phyloP scores from a whole-genome alignment of 768 basidiomycete species.

The Rhizopogon rudus region DNA sequence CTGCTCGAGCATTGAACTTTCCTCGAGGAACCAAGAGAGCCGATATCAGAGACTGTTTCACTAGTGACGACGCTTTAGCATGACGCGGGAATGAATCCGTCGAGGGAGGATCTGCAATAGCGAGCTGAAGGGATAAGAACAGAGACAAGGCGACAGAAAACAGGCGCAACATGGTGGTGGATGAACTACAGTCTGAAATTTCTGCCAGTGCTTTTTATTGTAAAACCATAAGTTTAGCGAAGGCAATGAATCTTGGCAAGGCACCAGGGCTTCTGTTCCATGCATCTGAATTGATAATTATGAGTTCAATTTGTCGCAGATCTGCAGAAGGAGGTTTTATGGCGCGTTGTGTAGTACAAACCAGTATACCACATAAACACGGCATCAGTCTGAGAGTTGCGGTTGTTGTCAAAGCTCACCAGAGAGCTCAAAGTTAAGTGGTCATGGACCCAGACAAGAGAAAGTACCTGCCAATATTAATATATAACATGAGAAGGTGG shows the following conservation, averaged over 20 bases:
- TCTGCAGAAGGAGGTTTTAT: no score
- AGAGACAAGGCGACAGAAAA: neutral
- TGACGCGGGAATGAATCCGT: neutral
- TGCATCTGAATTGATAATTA: no score
- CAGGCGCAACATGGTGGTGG: neutral
- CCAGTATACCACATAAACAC: no score
- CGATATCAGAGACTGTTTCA: neutral
- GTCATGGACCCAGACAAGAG: no score
- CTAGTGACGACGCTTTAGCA: neutral
- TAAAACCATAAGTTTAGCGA: neutral
- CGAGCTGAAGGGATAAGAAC: neutral
- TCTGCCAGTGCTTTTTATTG: neutral
- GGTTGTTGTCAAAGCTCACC: no score
- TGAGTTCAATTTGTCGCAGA: no score
- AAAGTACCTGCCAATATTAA: no score
- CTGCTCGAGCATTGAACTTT: neutral
- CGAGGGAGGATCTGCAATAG: neutral
- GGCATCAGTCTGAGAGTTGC: no score
- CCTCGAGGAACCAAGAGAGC: neutral
- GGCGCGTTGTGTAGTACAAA: no score
- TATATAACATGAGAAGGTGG: no score
- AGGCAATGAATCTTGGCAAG: neutral
- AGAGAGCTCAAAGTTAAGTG: no score
- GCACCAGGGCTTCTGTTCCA: neutral
- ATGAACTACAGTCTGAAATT: no score